Evolutionary conservation across 139 green algal species (phyloP).

Genomic region (Tetraselmis chui): DNA sequence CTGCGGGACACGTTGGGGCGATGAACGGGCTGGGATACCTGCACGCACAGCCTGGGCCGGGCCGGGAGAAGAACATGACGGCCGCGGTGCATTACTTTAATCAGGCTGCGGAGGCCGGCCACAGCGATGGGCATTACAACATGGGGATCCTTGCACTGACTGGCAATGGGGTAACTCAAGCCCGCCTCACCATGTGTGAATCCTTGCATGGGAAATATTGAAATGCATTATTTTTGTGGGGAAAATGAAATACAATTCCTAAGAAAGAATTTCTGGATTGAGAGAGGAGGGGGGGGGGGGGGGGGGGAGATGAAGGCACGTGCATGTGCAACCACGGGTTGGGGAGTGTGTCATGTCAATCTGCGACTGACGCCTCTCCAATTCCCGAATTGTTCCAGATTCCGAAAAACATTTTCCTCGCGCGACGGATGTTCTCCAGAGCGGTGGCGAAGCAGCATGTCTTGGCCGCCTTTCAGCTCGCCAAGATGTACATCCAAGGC

Average conservation of each 20-base stretch:
- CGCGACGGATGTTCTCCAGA: neutral
- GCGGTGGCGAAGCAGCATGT: neutral
- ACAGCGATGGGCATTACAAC: neutral
- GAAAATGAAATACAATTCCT: too few relatives aligned
- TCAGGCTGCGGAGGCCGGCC: neutral
- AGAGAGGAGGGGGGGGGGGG: too few relatives aligned
- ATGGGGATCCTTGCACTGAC: neutral
- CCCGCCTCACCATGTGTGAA: too few relatives aligned
- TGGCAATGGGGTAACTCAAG: neutral
- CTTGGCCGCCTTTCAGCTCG: neutral
- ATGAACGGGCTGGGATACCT: neutral
- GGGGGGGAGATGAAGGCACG: too few relatives aligned
- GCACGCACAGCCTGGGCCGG: neutral
- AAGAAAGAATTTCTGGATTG: too few relatives aligned
- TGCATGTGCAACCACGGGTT: too few relatives aligned
- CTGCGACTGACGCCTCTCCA: too few relatives aligned
- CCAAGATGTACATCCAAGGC: neutral
- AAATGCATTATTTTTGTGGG: too few relatives aligned
- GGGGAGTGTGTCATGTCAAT: too few relatives aligned
- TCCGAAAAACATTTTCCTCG: neutral
- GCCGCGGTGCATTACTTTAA: neutral
- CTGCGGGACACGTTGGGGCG: neutral
- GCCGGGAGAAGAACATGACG: neutral
- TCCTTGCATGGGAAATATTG: too few relatives aligned
- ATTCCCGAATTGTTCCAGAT: too few relatives aligned